Conservation (phyloP, 1,284 basidiomycete genomes). For the Boletus hoseneyae region DNA sequence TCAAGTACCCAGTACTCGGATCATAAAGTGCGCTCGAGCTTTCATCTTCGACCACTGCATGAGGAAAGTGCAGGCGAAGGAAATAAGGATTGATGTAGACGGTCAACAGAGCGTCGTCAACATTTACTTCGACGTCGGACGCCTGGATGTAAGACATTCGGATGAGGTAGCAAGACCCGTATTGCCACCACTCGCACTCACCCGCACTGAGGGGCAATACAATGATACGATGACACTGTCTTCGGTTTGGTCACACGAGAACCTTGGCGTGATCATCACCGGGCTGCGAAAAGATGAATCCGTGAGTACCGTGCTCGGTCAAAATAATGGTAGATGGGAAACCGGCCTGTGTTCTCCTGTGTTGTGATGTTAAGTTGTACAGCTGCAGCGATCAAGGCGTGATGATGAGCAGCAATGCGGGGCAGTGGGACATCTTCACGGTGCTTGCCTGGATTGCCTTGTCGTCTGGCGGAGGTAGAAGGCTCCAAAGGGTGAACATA, state of each 20-base stretch:
- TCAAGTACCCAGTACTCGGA: conserved; percentile 66
- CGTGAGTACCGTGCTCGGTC: not conserved
- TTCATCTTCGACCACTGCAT: conserved; percentile 64
- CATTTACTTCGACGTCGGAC: conserved; percentile 72
- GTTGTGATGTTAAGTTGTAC: not conserved
- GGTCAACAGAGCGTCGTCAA: conserved; percentile 67
- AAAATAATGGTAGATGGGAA: not conserved
- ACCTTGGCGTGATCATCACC: conserved; percentile 76
- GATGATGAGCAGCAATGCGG: not conserved
- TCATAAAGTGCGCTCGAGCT: conserved; percentile 69
- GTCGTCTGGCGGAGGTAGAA: conserved; percentile 3
- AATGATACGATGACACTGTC: conserved; percentile 56
- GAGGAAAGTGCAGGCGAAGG: conserved; percentile 69
- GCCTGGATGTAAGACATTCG: conserved; percentile 44
- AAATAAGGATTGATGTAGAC: conserved; percentile 80
- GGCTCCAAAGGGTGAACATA: not conserved
- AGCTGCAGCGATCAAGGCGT: conserved; percentile 3
- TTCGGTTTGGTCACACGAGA: conserved; percentile 69
- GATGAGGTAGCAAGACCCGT: conserved; percentile 19
- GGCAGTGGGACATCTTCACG: not conserved
- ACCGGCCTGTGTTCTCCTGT: not conserved
- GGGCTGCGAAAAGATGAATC: not conserved
- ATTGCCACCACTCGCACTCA: conserved; percentile 38
- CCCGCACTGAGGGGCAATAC: conserved; percentile 76
- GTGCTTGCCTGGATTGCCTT: not conserved